Evolutionary conservation across 2,329 filamentous ascomycete species (phyloP).

Genomic region (Malbranchea cinnamomea): DNA sequence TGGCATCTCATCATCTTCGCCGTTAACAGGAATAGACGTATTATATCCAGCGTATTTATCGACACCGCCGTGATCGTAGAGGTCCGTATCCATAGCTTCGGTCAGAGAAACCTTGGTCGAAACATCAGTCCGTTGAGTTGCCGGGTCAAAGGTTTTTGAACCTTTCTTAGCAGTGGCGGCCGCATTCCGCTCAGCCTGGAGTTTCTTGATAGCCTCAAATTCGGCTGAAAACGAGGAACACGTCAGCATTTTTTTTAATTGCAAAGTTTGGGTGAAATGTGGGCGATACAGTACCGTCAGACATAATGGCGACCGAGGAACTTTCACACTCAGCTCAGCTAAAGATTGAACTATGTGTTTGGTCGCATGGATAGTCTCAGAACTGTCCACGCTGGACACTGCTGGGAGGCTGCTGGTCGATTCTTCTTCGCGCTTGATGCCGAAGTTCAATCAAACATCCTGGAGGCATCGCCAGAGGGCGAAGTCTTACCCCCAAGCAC

Average conservation of each 20-base stretch:
- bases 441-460: too few relatives aligned
- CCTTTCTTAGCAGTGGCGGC: conserved; percentile 63
- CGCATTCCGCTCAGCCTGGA: conserved; percentile 86
- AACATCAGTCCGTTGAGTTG: conserved; percentile 65
- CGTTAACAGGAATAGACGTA: conserved; percentile 67
- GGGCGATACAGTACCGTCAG: conserved; percentile 24
- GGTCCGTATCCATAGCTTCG: conserved; percentile 68
- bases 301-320: conserved; percentile 22
- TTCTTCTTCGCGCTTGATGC: too few relatives aligned
- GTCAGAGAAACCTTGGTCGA: conserved; percentile 84
- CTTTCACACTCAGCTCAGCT: conserved; percentile 14
- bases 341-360: too few relatives aligned
- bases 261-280: not conserved
- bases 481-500: too few relatives aligned
- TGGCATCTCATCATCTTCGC: conserved; percentile 64
- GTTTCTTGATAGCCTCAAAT: conserved; percentile 73
- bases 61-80: conserved; percentile 64
- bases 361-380: conserved; percentile 16
- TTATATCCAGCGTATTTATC: conserved; percentile 86
- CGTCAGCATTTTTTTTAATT: not conserved
- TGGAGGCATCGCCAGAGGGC: too few relatives aligned
- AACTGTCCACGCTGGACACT: too few relatives aligned
- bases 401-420: too few relatives aligned
- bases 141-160: conserved; percentile 62
- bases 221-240: conserved; percentile 39